Evolutionary conservation across 352 stramenopile species (phyloP), one percentile per base, ranked within the genome.

Genomic region (Pythium sukuiense): DNA sequence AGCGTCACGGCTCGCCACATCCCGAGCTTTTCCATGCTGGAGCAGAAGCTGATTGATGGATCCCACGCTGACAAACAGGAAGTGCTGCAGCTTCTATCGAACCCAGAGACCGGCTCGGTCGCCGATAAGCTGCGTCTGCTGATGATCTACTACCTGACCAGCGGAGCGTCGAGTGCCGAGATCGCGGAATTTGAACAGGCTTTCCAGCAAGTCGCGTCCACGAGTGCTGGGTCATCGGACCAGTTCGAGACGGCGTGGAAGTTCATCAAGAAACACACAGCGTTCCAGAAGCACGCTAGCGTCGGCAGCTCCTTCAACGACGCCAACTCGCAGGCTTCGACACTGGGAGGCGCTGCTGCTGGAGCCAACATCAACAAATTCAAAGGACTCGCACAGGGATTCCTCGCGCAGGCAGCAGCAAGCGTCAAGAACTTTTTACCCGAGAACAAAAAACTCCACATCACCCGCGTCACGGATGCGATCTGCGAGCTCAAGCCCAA

Each of bases 111-210:
- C 48, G 87, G 87, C 30, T 88, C 80, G 2, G 63, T 90, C 29
- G 79, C 79, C 0, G 87, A 95, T 64, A 95, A 95, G 67, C 82
- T 92, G 74, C 85, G 87, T 16, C 61, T 95, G n/a, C 67, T 93
- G 41, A 94, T 95, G 80, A 93, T 95, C 57, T 95, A 94, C 66
- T 94, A 91, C 67, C 66, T 95, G 32, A 88, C 85, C 24, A 95
- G 76, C 59, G 85, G 85, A 20, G 85, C 80, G 13, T 88, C 75
- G 16, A 77, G 67, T 11, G 65, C 81, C 0, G 87, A 95, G 67
- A 92, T 95, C 43, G 69, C 76, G 6, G 86, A 95, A 24, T 83
- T 93, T 49, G 87, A 95, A 56, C 80, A 73, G 30, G 81, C 78
- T 13, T 91, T 89, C 52, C 75, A 90, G 58, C 83, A 90, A 29